Evolutionary conservation across 192 early-diverging fungal genomes (phyloP), one percentile per base, ranked within the genome.

Genomic region (Allomyces javanicus): DNA sequence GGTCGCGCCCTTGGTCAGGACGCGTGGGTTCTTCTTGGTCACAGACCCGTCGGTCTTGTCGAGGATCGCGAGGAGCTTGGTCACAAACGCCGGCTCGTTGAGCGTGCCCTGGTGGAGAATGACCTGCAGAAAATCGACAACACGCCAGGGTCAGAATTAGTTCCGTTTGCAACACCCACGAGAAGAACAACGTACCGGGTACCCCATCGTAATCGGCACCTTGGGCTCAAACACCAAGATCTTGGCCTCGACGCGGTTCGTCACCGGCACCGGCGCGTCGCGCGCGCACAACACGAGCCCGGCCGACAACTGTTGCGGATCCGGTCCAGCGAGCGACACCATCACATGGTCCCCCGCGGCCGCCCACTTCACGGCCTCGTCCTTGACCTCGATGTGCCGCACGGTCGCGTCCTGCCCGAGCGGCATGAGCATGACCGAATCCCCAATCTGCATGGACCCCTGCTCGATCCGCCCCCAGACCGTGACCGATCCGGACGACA

Each of bases 221-320:
- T 80, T 80, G 23, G 91, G 79, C 65, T 99, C 94, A 83, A 99
- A 96, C 27, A 93, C 89, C 21, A 96, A 87, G 55, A 99, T 87
- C 71, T 91, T 87, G 9, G 89, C 90, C 10, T 78, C 75, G 65
- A 99, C 88, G 27, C 82, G 72, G 23, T 77, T 78, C n/a, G 88
- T 84, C 3, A 92, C 80, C 24, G 87, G 87, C 5, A 99, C 80
- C 17, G 90, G 88, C 7, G 69, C 44, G 19, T 69, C 72, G 14
- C 83, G 81, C 24, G 78, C 72, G 67, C 94, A 99, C 10, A 95
- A 70, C 9, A 99, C 87, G 50, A 58, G 50, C 12, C 50, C 50
- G 33, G 75, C 87, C 84, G 69, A 83, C 40, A 93, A 64, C 71
- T 89, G 86, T 55, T 85, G 70, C 24, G 87, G 83, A 61, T 93